Evolutionary conservation across 2,329 filamentous ascomycete species (phyloP), one percentile per base, ranked within the genome.

Genomic region (Aureobasidium uvarum): DNA sequence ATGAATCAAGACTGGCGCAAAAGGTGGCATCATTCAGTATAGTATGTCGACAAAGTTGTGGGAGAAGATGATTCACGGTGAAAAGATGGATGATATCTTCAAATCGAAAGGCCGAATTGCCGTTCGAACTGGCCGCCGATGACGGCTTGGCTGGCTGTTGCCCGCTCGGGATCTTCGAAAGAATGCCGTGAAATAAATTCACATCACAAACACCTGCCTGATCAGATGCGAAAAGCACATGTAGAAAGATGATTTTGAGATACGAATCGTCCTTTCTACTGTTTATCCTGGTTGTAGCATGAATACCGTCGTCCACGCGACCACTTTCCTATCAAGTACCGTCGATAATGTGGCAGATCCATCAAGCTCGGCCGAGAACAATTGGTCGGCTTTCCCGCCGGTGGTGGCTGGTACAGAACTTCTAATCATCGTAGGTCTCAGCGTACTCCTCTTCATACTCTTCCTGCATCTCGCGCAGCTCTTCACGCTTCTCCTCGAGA

Each of bases 381-480:
- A 43, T 20, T 25, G 33, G 36, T n/a, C 50, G 13, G n/a, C 51
- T 33, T 25, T 11, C 20, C 25, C 25, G 46, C 23, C 28, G 25
- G 23, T 18, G 10, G 25, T 13, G 23, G 18, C 55, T 58, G 23
- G 14, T 25, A 46, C 20, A 20, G 41, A 39, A 39, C 51, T n/a
- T 39, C 65, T 64, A 68, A 41, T 68, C 67, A 66, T 69, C 70
- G 51, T 80, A 80, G 2, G 71, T 72, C 62, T 81, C 81, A 68
- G 82, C 80, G 59, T 81, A 81, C 56, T 78, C 78, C 71, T 85
- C 82, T 55, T 81, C 74, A 64, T 84, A 83, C 71, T 80, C 80
- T 68, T 81, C 75, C 65, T 82, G 78, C 5, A 81, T 81, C 71
- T 86, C 82, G 70, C 85, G 52, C 55, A 65, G 20, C 38, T 65